Evolutionary conservation across 2,329 filamentous ascomycete species (phyloP), one percentile per base, ranked within the genome.

Genomic region (Fusarium camptoceras): DNA sequence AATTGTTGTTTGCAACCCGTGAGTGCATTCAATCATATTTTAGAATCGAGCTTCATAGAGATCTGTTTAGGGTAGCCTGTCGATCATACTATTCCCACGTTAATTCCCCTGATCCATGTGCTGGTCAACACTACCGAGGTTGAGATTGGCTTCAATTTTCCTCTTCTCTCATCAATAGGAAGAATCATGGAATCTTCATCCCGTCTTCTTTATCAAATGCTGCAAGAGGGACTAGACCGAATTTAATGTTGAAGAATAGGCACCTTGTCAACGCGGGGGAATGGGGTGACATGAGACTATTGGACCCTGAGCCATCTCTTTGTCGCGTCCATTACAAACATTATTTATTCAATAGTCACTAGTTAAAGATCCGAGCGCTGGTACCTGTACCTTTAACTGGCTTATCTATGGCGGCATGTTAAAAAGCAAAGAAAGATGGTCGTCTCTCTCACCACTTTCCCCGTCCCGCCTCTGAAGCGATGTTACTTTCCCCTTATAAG

Each of bases 301-400:
- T 44, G 51, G 59, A 59, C 39, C 44, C 59, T 48, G 42, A 37
- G 18, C 27, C 55, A 71, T 72, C 66, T 66, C 62, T 72, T 70
- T 71, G 70, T 72, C 31, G 66, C 55, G 18, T 51, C 37, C 48
- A 72, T 72, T 58, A 72, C 66, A 72, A 72, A 72, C 70, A 42
- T 53, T 28, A 34, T 41, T 39, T 25, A 22, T 41, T 51, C 20
- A 55, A 49, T n/a, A 42, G 9, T 12, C 50, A 24, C 30, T 25
- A 16, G 31, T 24, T 14, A n/a, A n/a, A 31, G 30, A 20, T 24
- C 42, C 24, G 8, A 44, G 34, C 22, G 30, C 4, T 8, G 20
- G 15, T 47, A 28, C 12, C 34, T 37, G 18, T n/a, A n/a, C 34
- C 41, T 59, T 60, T 55, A 68, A 68, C 53, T 62, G 37, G 56